A percentile compares a stretch with the other conserved stretches of the same genome.
Evolutionary conservation across 169 alveolate genomes (phyloP).

Genomic region (Cryptosporidium tyzzeri): DNA sequence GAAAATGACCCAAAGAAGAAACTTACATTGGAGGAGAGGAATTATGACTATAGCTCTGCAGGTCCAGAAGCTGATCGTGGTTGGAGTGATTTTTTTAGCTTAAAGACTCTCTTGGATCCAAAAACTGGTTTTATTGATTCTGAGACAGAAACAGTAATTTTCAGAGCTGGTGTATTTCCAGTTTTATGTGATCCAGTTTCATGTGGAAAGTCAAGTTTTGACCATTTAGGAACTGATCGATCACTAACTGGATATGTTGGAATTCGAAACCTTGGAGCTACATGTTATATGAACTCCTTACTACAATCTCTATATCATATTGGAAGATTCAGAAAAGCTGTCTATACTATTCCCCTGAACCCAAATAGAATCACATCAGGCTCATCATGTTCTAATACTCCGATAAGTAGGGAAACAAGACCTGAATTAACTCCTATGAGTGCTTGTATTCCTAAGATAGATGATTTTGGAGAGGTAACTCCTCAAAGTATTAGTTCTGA

Average conservation of each 20-base stretch:
- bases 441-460: background rate
- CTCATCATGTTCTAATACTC: constrained; percentile 12
- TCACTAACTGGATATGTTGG: constrained; percentile 94
- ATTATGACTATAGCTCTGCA: constrained; percentile 22
- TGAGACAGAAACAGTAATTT: constrained; percentile 38
- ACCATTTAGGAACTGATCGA: constrained; percentile 49
- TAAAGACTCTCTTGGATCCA: constrained; percentile 54
- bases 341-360: constrained; percentile 81
- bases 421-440: background rate
- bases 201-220: constrained; percentile 23
- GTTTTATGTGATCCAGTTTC: constrained; percentile 47
- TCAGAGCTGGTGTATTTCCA: constrained; percentile 74
- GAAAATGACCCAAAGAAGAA: constrained; percentile 32
- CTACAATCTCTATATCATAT: constrained; percentile 96
- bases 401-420: background rate
- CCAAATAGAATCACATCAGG: background rate
- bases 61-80: constrained; percentile 75
- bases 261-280: constrained; percentile 95
- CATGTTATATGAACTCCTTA: constrained; percentile 99
- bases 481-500: constrained; percentile 23
- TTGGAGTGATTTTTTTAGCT: constrained; percentile 68
- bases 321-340: constrained; percentile 95
- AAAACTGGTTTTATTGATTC: constrained; percentile 52
- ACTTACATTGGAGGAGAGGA: constrained; percentile 26
- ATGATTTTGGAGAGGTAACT: background rate